A percentile compares a stretch with the other conserved stretches of the same genome.
Evolutionary conservation across 2,329 filamentous ascomycete species (phyloP).

Genomic region (Sporothrix brunneoviolacea): DNA sequence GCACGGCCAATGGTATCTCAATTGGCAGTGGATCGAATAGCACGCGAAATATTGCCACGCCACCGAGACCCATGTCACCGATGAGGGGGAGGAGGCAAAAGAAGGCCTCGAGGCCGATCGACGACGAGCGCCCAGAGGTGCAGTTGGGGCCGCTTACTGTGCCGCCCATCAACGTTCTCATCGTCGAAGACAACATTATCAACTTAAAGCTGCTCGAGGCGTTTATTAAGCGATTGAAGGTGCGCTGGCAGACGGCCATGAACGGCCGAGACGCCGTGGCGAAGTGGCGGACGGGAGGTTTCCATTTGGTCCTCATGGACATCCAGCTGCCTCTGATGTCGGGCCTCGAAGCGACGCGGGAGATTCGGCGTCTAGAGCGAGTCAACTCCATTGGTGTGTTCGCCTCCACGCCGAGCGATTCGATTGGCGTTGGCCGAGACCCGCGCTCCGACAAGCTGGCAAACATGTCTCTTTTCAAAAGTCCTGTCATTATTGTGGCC

Average conservation of each 20-base stretch:
- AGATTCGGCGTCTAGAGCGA: constrained; percentile 83
- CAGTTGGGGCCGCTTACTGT: constrained; percentile 69
- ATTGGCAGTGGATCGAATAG: too few relatives aligned
- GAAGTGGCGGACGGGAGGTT: constrained; percentile 89
- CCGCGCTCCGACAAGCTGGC: constrained; percentile 62
- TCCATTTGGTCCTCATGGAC: constrained; percentile 96
- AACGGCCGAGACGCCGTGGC: constrained; percentile 88
- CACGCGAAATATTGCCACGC: not conserved
- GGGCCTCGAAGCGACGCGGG: constrained; percentile 86
- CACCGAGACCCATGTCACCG: not conserved
- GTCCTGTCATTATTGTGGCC: constrained; percentile 94
- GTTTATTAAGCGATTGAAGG: constrained; percentile 92
- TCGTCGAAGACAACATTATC: constrained; percentile 98
- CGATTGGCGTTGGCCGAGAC: constrained; percentile 40
- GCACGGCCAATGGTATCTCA: too few relatives aligned
- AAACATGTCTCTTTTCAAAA: constrained; percentile 74
- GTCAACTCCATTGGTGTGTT: constrained; percentile 93
- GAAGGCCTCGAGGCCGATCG: not conserved
- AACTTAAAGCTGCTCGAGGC: constrained; percentile 89
- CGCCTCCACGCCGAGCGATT: constrained; percentile 53
- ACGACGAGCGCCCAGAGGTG: constrained; percentile 24
- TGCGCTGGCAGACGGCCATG: constrained; percentile 94
- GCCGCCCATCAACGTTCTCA: constrained; percentile 92
- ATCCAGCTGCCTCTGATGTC: constrained; percentile 97
- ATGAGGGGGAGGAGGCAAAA: constrained; percentile 21